Evolutionary conservation across 768 basidiomycete genomes (phyloP), one percentile per base, ranked within the genome.

Genomic region (Mycena sanguinolenta): DNA sequence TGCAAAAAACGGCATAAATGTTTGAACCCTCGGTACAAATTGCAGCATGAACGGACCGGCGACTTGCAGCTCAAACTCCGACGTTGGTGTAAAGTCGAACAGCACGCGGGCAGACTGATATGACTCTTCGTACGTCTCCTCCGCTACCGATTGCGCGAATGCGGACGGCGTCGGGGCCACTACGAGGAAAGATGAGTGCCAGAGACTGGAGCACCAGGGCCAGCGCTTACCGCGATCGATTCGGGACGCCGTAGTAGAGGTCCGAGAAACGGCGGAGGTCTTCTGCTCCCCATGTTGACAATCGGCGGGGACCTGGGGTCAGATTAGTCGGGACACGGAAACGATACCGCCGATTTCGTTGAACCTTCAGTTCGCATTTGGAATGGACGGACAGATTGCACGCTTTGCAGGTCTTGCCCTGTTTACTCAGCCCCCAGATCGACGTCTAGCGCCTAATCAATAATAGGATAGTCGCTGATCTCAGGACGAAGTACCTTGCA

Each of bases 371-470:
- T 78, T 95, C 95, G 79, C 95, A 96, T 79, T 93, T 95, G 55
- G 89, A 82, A 77, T 95, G 95, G 9, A 95, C 94, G 23, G 92
- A 91, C 58, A 95, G 79, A 1, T 91, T 90, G 77, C 95, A 96
- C 16, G 84, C 79, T 77, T 86, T 91, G 82, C 95, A 95, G 8
- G 91, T 94, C 82, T 95, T 95, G 38, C 95, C 95, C 76, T 94
- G 92, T 79, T 94, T 95, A 77, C 89, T 92, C 52, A 95, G 82
- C 12, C 95, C 95, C 94, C 95, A 95, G 34, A 96, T 95, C 10
- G 92, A 92, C 13, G 91, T 85, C 94, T 95, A 67, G 50, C 28
- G 66, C 42, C 36, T 74, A 58, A 64, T 63, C 63, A 72, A 23
- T 58, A 34, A 52, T 44, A 54, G 66, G 52, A 61, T 28, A 55